phyloP scores from a whole-genome alignment of 1,284 basidiomycete species.

The Leccinum subrobustum region DNA sequence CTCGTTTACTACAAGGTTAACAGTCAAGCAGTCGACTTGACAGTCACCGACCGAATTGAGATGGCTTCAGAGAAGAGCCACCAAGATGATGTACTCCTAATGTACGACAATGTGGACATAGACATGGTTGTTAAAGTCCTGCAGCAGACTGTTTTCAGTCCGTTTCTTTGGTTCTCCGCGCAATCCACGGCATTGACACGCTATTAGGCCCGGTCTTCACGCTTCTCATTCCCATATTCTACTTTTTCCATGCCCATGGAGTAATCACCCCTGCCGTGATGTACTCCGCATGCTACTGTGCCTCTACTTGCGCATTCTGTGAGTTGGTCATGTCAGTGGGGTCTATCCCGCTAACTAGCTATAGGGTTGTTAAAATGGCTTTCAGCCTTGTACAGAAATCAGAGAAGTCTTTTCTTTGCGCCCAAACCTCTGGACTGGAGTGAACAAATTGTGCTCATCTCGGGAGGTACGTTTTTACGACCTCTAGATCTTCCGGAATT shows the following conservation, averaged over 20 bases:
- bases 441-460: constrained; percentile 85
- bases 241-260: constrained; percentile 64
- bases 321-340: constrained; percentile 29
- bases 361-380: constrained; percentile 69
- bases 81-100: constrained; percentile 5
- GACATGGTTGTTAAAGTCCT: constrained; percentile 78
- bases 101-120: constrained; percentile 67
- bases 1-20: neutral
- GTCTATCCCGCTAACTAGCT: constrained; percentile 7
- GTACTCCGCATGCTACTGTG: constrained; percentile 52
- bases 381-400: constrained; percentile 72
- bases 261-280: constrained; percentile 52
- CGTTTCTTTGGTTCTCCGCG: constrained; percentile 27
- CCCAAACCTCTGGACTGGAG: constrained; percentile 72
- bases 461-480: constrained; percentile 64
- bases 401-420: constrained; percentile 59
- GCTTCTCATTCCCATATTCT: constrained; percentile 73
- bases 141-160: constrained; percentile 74
- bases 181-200: constrained; percentile 6
- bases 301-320: constrained; percentile 63
- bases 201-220: constrained; percentile 76
- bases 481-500: neutral
- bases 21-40: neutral
- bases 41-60: neutral
- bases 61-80: constrained; percentile 1